Evolutionary conservation across 129 eudicot species (phyloP).

Genomic region (Mikania micrantha): DNA sequence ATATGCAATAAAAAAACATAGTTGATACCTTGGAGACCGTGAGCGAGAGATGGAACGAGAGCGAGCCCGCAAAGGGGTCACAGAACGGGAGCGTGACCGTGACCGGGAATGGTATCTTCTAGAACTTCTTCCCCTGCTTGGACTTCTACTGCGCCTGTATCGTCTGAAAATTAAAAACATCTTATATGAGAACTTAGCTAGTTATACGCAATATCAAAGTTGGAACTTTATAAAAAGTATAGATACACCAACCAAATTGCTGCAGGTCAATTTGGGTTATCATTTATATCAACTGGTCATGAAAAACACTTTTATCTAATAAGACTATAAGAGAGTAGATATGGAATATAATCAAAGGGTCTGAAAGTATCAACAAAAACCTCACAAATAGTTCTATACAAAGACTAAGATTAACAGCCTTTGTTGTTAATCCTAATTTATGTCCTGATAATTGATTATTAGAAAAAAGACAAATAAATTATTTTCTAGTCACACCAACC

Average conservation of each 20-base stretch:
- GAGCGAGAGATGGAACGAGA: conserved; percentile 51
- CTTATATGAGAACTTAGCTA: not conserved
- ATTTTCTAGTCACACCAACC: not conserved
- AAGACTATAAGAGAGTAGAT: too few species aligned
- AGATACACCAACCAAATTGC: not conserved
- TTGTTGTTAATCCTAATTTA: not conserved
- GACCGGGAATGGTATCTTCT: conserved; percentile 58
- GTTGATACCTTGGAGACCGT: conserved; percentile 62
- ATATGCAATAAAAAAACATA: not conserved
- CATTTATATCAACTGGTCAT: too few species aligned
- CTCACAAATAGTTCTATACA: not conserved
- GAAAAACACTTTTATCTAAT: not conserved
- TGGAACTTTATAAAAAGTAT: not conserved
- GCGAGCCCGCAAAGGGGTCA: conserved; percentile 27
- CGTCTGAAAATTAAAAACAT: conserved; percentile 38
- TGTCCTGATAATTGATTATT: not conserved
- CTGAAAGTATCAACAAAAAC: not conserved
- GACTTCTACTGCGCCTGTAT: conserved; percentile 74
- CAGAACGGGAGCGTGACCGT: conserved; percentile 42
- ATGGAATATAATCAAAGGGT: not conserved
- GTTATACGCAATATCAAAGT: not conserved
- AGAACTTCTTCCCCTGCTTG: conserved; percentile 63
- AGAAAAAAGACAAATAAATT: not conserved
- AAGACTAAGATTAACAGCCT: not conserved
- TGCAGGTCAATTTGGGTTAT: not conserved